These are phyloP conservation scores for Hypoxylon trugodes DNA, from an alignment of 495 filamentous ascomycete genomes.

Conservation along the genomic window DNA sequence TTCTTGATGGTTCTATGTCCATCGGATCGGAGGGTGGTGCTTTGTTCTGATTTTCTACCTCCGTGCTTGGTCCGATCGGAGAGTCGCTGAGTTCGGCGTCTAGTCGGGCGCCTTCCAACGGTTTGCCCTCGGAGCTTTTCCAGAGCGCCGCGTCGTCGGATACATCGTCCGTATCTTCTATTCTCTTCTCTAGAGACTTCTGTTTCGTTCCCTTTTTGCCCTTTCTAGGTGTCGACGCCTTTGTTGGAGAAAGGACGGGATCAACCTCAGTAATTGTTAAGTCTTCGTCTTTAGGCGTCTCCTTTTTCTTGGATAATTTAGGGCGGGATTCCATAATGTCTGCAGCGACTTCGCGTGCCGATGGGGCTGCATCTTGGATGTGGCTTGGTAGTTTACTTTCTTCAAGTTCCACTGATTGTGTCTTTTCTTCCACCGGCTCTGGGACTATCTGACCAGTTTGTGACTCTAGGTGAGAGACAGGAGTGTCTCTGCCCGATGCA, in stretches of 20 bases:
- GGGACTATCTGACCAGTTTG: constrained; percentile 3
- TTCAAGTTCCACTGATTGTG: not conserved
- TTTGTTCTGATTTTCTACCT: not conserved
- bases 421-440: constrained; percentile 1
- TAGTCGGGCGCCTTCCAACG: constrained; percentile 43
- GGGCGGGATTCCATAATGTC: constrained; percentile 22
- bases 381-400: constrained; percentile 14
- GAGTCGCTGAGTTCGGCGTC: constrained; percentile 35
- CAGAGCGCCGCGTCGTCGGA: constrained; percentile 57
- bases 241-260: constrained; percentile 35
- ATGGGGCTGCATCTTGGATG: constrained; percentile 6
- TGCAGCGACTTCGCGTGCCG: constrained; percentile 32
- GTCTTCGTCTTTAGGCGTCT: constrained; percentile 23
- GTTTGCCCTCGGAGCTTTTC: constrained; percentile 61
- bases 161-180: constrained; percentile 50
- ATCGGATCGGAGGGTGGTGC: constrained; percentile 3
- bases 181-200: constrained; percentile 43
- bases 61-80: constrained; percentile 23
- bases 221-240: constrained; percentile 41
- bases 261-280: constrained; percentile 25
- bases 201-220: constrained; percentile 36
- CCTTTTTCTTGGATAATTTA: constrained; percentile 15
- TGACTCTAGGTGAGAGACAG: not conserved
- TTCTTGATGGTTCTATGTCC: constrained; percentile 2
- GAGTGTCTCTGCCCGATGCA: not conserved